These are phyloP conservation scores for Cajanus cajan DNA, from an alignment of 306 rosid species.

Conservation along the genomic window DNA sequence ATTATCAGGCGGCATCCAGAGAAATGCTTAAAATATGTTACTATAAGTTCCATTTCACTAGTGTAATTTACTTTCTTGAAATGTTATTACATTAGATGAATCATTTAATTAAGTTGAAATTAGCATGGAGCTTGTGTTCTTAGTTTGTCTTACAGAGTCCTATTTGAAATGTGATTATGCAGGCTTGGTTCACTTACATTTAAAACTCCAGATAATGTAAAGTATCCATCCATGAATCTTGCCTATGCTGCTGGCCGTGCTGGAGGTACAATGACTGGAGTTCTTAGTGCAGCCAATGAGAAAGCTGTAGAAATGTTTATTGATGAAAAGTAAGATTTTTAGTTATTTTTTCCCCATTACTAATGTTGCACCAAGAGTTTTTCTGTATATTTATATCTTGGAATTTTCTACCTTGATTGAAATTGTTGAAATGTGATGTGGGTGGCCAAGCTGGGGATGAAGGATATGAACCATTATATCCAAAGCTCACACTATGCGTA, in stretches of 20 bases:
- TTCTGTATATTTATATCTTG: not conserved
- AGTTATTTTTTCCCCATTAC: not conserved
- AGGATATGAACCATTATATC: not conserved
- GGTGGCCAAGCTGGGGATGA: not conserved
- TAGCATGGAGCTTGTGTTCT: not conserved
- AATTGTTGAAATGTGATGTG: not conserved
- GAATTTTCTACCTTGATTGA: not conserved
- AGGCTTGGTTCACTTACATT: slow-evolving; percentile 97
- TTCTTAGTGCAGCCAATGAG: slow-evolving; percentile 98
- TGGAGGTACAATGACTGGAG: slow-evolving; percentile 99
- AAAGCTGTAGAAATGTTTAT: slow-evolving; percentile 98
- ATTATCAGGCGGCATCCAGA: slow-evolving; percentile 5
- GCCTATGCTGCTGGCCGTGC: slow-evolving; percentile 98
- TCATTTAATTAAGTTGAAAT: not conserved
- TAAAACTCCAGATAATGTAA: slow-evolving; percentile 84
- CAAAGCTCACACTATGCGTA: not conserved
- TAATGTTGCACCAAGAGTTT: not conserved
- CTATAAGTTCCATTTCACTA: not conserved
- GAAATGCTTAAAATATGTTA: not conserved
- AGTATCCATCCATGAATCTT: slow-evolving; percentile 96
- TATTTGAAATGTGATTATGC: slow-evolving; percentile 39
- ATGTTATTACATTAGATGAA: not conserved
- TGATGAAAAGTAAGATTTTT: slow-evolving; percentile 68
- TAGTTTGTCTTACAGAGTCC: slow-evolving; percentile 6
- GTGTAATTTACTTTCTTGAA: not conserved